These are phyloP conservation scores for Hypericum androsaemum DNA, from an alignment of 345 rosid species.

Conservation along the genomic window DNA sequence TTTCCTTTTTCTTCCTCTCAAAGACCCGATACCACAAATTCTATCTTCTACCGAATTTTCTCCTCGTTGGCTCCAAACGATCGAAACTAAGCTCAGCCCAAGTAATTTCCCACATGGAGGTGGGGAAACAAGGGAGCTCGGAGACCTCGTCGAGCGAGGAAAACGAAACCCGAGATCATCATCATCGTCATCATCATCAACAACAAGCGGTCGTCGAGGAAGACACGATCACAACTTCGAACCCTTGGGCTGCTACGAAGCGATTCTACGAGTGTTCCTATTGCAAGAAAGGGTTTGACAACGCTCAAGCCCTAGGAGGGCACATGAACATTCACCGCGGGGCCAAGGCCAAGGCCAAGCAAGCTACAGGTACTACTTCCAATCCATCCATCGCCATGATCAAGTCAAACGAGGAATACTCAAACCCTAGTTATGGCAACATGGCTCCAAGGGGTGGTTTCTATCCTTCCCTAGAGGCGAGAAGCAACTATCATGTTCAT, in stretches of 20 bases:
- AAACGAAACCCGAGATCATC: conserved; percentile 15
- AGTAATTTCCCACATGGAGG: conserved; percentile 20
- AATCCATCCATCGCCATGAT: not conserved
- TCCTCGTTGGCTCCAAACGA: too few relatives aligned
- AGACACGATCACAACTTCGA: conserved; percentile 7
- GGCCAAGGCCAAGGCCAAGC: conserved; percentile 53
- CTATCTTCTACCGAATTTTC: not conserved
- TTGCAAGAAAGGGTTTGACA: conserved; percentile 83
- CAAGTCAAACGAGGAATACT: conserved; percentile 12
- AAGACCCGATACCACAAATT: too few relatives aligned
- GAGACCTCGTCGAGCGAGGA: conserved; percentile 26
- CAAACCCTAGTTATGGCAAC: conserved; percentile 17
- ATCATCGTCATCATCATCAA: too few relatives aligned
- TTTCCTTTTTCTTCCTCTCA: conserved; percentile 1
- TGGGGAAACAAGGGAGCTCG: conserved; percentile 18
- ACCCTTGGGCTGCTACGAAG: not conserved
- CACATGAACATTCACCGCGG: conserved; percentile 78
- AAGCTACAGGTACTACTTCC: not conserved
- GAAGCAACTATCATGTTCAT: conserved; percentile 22
- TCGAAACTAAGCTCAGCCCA: not conserved
- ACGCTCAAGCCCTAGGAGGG: conserved; percentile 86
- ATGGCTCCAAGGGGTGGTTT: conserved; percentile 11
- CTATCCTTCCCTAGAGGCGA: conserved; percentile 20
- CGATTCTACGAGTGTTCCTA: conserved; percentile 60
- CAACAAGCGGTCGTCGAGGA: conserved; percentile 11